These are phyloP conservation scores for Scorias spongiosa DNA, from an alignment of 2,329 filamentous ascomycete genomes.

Conservation along the genomic window DNA sequence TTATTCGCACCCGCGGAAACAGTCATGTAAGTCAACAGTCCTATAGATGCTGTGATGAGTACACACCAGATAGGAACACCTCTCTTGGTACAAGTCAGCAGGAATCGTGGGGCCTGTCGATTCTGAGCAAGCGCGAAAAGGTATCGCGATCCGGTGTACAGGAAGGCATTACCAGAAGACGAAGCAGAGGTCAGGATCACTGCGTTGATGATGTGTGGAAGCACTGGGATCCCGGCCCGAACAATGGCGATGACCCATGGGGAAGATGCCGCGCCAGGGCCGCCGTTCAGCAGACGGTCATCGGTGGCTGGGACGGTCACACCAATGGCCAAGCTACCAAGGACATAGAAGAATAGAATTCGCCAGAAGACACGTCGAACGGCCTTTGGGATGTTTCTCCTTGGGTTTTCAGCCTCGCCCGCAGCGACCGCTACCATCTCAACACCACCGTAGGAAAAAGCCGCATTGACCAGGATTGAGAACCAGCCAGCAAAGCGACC, in stretches of 20 bases:
- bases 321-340: constrained; percentile 42
- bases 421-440: constrained; percentile 42
- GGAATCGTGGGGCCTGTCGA: constrained; percentile 35
- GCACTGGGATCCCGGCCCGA: constrained; percentile 48
- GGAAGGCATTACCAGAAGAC: constrained; percentile 52
- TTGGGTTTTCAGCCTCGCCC: constrained; percentile 39
- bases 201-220: constrained; percentile 61
- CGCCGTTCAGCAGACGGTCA: constrained; percentile 31
- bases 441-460: constrained; percentile 37
- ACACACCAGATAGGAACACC: constrained; percentile 29
- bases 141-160: constrained; percentile 40
- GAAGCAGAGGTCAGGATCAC: constrained; percentile 58
- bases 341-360: constrained; percentile 42
- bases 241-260: constrained; percentile 59
- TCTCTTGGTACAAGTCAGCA: constrained; percentile 29
- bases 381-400: constrained; percentile 39
- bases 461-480: constrained; percentile 33
- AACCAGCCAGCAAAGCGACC: constrained; percentile 50
- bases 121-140: constrained; percentile 36
- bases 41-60: constrained; percentile 30
- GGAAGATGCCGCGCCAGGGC: constrained; percentile 21
- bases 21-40: constrained; percentile 42
- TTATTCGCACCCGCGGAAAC: constrained; percentile 11
- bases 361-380: constrained; percentile 40
- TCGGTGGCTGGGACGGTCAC: constrained; percentile 45